Evolutionary conservation across 345 rosid species (phyloP).

Genomic region (Populus nigra): DNA sequence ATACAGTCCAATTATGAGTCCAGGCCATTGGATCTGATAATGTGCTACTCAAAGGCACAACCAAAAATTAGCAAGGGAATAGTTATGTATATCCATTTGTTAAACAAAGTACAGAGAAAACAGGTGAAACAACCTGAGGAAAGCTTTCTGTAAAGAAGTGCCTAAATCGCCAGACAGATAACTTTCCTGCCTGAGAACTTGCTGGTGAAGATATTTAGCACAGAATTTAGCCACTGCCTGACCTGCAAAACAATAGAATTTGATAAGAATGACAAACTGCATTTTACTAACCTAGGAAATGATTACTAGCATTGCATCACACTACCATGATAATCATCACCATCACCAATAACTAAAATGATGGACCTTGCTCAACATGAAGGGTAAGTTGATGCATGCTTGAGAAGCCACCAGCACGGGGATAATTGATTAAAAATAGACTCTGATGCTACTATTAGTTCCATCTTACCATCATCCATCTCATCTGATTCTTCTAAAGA

Average conservation of each 20-base stretch:
- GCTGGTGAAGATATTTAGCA: slow-evolving; percentile 84
- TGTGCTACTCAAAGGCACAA: background rate
- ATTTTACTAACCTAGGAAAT: background rate
- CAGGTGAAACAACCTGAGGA: slow-evolving; percentile 57
- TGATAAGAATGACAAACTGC: background rate
- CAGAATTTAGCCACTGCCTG: slow-evolving; percentile 88
- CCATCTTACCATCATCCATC: background rate
- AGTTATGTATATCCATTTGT: background rate
- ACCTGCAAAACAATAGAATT: slow-evolving; percentile 44
- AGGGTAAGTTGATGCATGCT: background rate
- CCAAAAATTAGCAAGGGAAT: background rate
- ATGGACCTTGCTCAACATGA: background rate
- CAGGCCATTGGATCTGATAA: background rate
- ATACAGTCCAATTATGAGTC: background rate
- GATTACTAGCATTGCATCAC: slow-evolving; percentile 3
- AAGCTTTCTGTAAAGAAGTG: slow-evolving; percentile 65
- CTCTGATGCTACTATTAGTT: background rate
- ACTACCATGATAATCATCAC: background rate
- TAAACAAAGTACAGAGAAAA: background rate
- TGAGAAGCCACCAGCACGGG: background rate
- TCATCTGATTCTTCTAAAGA: background rate
- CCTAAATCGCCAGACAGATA: slow-evolving; percentile 69
- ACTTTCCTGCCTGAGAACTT: slow-evolving; percentile 65
- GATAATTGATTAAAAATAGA: background rate
- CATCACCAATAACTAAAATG: background rate